Evolutionary conservation across 2,329 filamentous ascomycete genomes (phyloP), one percentile per base, ranked within the genome.

Genomic region (Aschersonia sp.): DNA sequence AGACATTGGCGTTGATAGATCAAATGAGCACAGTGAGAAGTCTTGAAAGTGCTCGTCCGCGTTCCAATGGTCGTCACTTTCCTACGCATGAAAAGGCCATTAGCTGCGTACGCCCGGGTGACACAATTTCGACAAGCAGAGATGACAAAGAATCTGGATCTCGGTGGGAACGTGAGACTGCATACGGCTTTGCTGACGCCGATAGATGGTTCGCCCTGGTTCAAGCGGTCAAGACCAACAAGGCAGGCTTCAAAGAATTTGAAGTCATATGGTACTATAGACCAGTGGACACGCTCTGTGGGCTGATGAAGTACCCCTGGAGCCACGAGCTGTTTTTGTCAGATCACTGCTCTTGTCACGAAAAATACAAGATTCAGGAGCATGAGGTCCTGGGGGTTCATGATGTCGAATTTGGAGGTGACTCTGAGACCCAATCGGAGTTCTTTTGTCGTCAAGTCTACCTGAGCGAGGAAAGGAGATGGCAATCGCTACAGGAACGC

Each of bases 401-500:
- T 41, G 53, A 68, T 0, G 71, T 89, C 0, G 69, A 76, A 51
- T 81, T 77, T 62, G 75, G 77, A 6, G 70, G 70, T 0, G 60
- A 62, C 1, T 73, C 77, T 0, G 58, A 65, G 1, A 68, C 67
- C 0, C 56, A 55, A 0, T 64, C 66, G 2, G 73, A 79, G 6
- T 76, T 81, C 43, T 85, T 90, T 51, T 73, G 89, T 2, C 74
- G 86, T 0, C 82, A 87, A 53, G 82, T 77, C 0, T 90, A 86
- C 53, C 57, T 78, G 1, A 70, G 72, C 1, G 63, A 70, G 1
- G 70, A 82, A 1, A 73, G 76, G 2, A 72, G 75, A 12, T 89
- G 85, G 68, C 63, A 78, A 0, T 77, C 76, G 0, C 61, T 88
- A 0, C 60, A 70, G 7, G 51, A 70, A 4, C 54, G 62, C 0